Evolutionary conservation across 306 rosid genomes (phyloP), one percentile per base, ranked within the genome.

Genomic region (Glycine latifolia): DNA sequence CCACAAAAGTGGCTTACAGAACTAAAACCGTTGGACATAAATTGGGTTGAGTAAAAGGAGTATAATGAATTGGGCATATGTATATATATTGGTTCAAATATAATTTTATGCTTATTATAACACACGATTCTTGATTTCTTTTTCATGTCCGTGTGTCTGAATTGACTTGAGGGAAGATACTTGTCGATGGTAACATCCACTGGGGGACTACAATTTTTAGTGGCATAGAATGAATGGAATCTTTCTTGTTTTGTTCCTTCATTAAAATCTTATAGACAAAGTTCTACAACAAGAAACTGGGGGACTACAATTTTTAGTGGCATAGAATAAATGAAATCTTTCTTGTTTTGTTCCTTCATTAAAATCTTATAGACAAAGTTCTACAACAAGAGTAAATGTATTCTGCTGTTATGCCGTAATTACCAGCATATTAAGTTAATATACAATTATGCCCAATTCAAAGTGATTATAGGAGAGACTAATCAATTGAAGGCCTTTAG

Each of bases 1-100:
- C 90, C 94, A 62, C 88, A 91, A 13, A 90, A 92, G 67, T 95
- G 98, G 98, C 91, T 86, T 35, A 78, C 88, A 33, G 85, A 91
- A 75, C 77, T 95, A 46, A 88, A 90, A 80, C 92, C 91, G 76
- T 83, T 91, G 77, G 97, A 92, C 86, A 82, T 90, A 47, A 91
- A 92, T 82, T 94, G 97, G 98, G 90, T 78, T 59, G 97, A 92
- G 71, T 92, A 85, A 73, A 62, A 20, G 14, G 2, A 56, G 43
- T 17, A 77, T 46, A 7, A 89, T 81, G 78, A 93, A 96, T 82
- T 26, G 31, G 31, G 1, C 31, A 26, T 46, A 6, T 16, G 33
- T 48, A 67, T 54, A 62, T 26, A 26, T 71, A 37, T 61, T 54
- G 20, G 9, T 50, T 73, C 2, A 26, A 26, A 26, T 26, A 26